Evolutionary conservation across 495 filamentous ascomycete genomes (phyloP).

Genomic region (Trichoderma asperelloides): DNA sequence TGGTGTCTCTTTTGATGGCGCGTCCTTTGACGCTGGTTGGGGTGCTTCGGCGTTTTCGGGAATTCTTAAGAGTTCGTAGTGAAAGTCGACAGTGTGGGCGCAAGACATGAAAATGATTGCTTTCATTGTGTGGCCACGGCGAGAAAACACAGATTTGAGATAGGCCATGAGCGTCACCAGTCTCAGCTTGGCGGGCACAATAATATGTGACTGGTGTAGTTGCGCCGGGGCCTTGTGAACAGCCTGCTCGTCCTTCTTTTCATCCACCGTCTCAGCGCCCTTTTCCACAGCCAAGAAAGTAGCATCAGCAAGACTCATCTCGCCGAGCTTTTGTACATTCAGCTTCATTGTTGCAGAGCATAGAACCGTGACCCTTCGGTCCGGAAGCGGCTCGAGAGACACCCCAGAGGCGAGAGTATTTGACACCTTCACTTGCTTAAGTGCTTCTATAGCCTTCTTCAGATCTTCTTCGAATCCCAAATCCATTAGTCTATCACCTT

Average conservation of each 20-base stretch:
- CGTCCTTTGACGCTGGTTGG: constrained; percentile 12
- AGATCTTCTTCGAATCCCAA: constrained; percentile 89
- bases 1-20: constrained; percentile 3
- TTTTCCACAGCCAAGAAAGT: constrained; percentile 55
- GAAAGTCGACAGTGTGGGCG: constrained; percentile 93
- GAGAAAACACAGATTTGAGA: constrained; percentile 75
- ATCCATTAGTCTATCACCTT: constrained; percentile 95
- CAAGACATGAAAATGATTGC: constrained; percentile 94
- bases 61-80: constrained; percentile 77
- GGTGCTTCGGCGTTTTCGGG: constrained; percentile 20
- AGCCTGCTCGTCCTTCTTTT: constrained; percentile 37
- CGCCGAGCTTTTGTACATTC: constrained; percentile 82
- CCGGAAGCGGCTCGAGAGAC: constrained; percentile 51
- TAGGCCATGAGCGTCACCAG: constrained; percentile 77
- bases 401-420: constrained; percentile 32
- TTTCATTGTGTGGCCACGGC: constrained; percentile 84
- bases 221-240: constrained; percentile 83
- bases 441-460: constrained; percentile 68
- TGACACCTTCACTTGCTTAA: constrained; percentile 43
- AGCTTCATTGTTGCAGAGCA: constrained; percentile 97
- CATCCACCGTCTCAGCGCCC: constrained; percentile 29
- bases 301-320: constrained; percentile 91
- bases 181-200: constrained; percentile 81
- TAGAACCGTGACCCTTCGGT: constrained; percentile 73
- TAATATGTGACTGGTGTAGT: constrained; percentile 79